Evolutionary conservation across 2,329 filamentous ascomycete species (phyloP).

Genomic region (Peltaster fructicola): DNA sequence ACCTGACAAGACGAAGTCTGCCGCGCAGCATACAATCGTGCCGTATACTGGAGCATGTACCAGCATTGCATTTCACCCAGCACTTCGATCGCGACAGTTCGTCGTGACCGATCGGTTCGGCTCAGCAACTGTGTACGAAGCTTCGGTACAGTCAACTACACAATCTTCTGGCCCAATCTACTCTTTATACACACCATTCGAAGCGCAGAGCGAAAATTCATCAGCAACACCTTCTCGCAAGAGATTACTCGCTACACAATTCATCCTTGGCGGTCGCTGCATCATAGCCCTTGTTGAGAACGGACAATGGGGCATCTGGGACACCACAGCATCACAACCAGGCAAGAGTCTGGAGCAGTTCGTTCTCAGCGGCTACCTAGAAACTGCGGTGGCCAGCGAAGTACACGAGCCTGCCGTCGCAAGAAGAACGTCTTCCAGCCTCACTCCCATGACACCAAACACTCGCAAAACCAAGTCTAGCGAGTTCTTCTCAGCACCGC

Average conservation of each 20-base stretch:
- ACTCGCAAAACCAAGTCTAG: slow-evolving; percentile 29
- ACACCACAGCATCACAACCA: slow-evolving; percentile 12
- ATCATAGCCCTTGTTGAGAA: slow-evolving; percentile 31
- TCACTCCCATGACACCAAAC: slow-evolving; percentile 35
- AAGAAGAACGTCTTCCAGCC: slow-evolving; percentile 17
- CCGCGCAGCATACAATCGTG: too few species aligned
- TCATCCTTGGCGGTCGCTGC: slow-evolving; percentile 28
- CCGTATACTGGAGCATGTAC: too few species aligned
- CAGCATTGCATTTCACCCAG: too few species aligned
- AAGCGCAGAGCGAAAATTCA: slow-evolving; percentile 7
- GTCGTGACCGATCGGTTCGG: too few species aligned
- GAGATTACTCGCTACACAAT: slow-evolving; percentile 30
- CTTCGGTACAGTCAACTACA: too few species aligned
- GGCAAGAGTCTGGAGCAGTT: slow-evolving; percentile 13
- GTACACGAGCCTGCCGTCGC: slow-evolving; percentile 12
- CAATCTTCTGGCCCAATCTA: too few species aligned
- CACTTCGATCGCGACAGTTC: too few species aligned
- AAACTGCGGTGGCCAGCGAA: slow-evolving; percentile 9
- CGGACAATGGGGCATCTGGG: slow-evolving; percentile 38
- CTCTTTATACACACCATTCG: slow-evolving; percentile 14
- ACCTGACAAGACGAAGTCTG: too few species aligned
- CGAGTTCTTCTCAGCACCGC: slow-evolving; percentile 25
- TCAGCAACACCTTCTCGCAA: slow-evolving; percentile 24
- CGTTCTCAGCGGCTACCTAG: slow-evolving; percentile 15
- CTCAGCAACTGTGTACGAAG: too few species aligned